Conservation (phyloP, 208 protist genomes). For the Trypanosoma brucei region DNA sequence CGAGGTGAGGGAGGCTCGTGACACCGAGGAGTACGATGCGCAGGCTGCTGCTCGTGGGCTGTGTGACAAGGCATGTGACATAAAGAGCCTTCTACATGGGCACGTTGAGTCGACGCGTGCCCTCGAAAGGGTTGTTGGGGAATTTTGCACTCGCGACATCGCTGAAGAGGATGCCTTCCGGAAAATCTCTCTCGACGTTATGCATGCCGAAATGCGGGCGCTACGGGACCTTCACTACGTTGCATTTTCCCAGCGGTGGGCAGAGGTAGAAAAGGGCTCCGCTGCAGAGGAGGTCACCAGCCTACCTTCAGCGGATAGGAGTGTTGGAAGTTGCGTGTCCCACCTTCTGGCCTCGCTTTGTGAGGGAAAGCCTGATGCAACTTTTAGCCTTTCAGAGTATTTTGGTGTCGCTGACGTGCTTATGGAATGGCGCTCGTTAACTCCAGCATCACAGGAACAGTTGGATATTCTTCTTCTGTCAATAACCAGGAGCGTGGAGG, state of each 20-base stretch:
- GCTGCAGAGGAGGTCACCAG: conserved; percentile 2
- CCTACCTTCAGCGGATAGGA: not conserved
- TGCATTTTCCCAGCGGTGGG: conserved; percentile 19
- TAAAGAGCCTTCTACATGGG: conserved; percentile 29
- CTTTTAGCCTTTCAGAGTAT: conserved; percentile 13
- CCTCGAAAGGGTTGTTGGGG: conserved; percentile 26
- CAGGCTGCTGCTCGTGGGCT: not conserved
- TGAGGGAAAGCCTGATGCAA: conserved; percentile 8
- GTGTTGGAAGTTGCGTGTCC: not conserved
- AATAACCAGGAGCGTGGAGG: conserved; percentile 3
- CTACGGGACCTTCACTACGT: conserved; percentile 28
- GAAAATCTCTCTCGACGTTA: conserved; percentile 16
- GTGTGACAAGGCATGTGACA: conserved; percentile 23
- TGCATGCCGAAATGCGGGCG: conserved; percentile 20
- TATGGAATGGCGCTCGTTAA: conserved; percentile 29
- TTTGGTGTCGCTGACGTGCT: conserved; percentile 26
- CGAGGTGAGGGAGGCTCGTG: not conserved
- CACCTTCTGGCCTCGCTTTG: not conserved
- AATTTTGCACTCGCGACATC: conserved; percentile 31
- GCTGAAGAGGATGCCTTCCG: conserved; percentile 27
- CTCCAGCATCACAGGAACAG: not conserved
- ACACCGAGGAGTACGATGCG: not conserved
- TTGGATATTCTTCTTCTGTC: conserved; percentile 14
- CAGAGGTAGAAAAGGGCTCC: not conserved
- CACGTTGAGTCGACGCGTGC: conserved; percentile 21